Evolutionary conservation across 73 alveolate genomes (phyloP), one percentile per base, ranked within the genome.

Genomic region (Effrenium voratum): DNA sequence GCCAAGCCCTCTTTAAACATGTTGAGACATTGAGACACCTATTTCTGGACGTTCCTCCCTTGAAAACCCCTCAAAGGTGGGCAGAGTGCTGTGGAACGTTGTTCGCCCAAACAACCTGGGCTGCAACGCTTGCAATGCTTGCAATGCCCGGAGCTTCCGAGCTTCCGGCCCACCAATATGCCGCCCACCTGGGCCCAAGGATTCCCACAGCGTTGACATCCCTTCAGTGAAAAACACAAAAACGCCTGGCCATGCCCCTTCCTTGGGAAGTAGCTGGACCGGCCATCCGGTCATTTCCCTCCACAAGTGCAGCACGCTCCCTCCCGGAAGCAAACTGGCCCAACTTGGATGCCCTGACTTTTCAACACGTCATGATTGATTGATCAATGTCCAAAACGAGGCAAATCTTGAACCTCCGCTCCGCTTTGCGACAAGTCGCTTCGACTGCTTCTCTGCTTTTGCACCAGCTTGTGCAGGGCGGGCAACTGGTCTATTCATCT

Each of bases 101-200:
- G 66, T 16, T 15, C 88, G 28, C 6, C 24, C 2, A 43, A 16
- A 38, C 60, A 44, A 26, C 88, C 0, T 2, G 15, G 63, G 22
- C 36, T 15, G 36, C 12, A 22, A 43, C 15, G 87, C 10, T 24
- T 4, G n/a, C 40, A 3, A 38, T 19, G 8, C 87, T 15, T 43
- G 0, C 66, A 30, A 59, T 40, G 8, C 5, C 43, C 41, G 45
- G 38, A 24, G n/a, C n/a, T 47, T 49, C 47, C 81, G 45, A 73
- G 63, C 8, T 36, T 46, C 57, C 5, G 19, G 72, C 94, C 95
- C n/a, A 87, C 95, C 66, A 87, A 41, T 28, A 87, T 68, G 80
- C 95, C 95, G 13, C 95, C 95, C 44, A 87, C 95, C 95, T 87
- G 83, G 43, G 36, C 41, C 50, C 43, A 30, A 68, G 43, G 0